phyloP scores from a whole-genome alignment of 192 early-diverging fungal genomes.

The Entomortierella parvispora region DNA sequence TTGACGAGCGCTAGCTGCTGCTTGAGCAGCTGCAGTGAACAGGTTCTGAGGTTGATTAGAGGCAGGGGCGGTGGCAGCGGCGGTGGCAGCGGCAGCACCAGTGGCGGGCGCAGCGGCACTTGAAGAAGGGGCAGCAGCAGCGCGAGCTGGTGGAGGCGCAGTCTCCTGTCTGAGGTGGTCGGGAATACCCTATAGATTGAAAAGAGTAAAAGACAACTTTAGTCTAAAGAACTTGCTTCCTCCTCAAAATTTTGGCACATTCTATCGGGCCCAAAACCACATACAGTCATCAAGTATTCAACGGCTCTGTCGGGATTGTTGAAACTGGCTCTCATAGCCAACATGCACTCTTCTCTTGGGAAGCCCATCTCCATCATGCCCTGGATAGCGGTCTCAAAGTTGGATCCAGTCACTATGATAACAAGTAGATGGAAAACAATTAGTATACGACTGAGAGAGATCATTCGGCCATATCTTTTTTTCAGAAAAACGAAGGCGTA shows the following conservation, averaged over 20 bases:
- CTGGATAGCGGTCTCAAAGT: constrained; percentile 82
- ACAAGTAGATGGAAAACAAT: constrained; percentile 12
- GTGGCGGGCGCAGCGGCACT: constrained; percentile 43
- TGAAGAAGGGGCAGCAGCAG: constrained; percentile 12
- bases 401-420: constrained; percentile 74
- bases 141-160: constrained; percentile 26
- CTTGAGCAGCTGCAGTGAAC: constrained; percentile 69
- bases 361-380: constrained; percentile 98
- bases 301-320: constrained; percentile 98
- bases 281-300: constrained; percentile 92
- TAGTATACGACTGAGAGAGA: too few species aligned
- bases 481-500: constrained; percentile 11
- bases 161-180: constrained; percentile 59
- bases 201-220: constrained; percentile 5
- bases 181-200: constrained; percentile 78
- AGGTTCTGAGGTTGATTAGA: constrained; percentile 63
- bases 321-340: constrained; percentile 95
- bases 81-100: constrained; percentile 12
- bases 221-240: neutral
- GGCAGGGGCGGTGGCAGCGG: neutral
- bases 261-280: too few species aligned
- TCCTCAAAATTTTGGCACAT: neutral
- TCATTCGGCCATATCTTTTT: too few species aligned
- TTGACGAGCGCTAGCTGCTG: constrained; percentile 46
- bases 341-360: constrained; percentile 82